These are phyloP conservation scores for Candida anutae DNA, from an alignment of 1,139 yeast genomes.

Conservation along the genomic window DNA sequence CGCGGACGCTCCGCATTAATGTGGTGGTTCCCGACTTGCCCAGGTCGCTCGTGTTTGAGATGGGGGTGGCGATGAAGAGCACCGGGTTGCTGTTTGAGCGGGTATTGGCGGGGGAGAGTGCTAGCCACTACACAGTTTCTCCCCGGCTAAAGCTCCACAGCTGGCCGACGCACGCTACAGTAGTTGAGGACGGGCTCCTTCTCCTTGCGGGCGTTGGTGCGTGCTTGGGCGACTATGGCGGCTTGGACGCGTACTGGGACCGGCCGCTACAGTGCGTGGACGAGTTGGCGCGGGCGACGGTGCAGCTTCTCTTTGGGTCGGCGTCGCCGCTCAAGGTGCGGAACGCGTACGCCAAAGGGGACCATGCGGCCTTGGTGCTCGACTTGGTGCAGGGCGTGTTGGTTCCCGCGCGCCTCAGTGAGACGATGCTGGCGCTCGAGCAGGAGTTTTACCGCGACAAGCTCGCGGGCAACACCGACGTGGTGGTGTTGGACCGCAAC, in stretches of 20 bases:
- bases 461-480: constrained; percentile 43
- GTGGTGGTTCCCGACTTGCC: background rate
- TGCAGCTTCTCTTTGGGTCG: constrained; percentile 14
- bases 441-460: constrained; percentile 28
- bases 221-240: background rate
- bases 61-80: background rate
- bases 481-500: constrained; percentile 72
- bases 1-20: background rate
- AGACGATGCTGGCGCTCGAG: constrained; percentile 24
- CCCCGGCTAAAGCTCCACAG: background rate
- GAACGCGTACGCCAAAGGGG: constrained; percentile 35
- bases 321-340: constrained; percentile 20
- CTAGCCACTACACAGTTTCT: background rate
- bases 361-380: constrained; percentile 26
- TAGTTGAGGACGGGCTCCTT: constrained; percentile 11
- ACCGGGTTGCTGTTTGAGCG: background rate
- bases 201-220: background rate
- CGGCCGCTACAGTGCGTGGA: constrained; percentile 29
- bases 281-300: constrained; percentile 17
- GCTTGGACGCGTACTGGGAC: constrained; percentile 20
- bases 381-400: constrained; percentile 15
- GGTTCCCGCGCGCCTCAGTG: constrained; percentile 23
- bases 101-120: background rate
- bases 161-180: background rate
- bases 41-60: background rate